Evolutionary conservation across 106 monocot species (phyloP), one percentile per base, ranked within the genome.

Genomic region (Dendrobium huoshanense): DNA sequence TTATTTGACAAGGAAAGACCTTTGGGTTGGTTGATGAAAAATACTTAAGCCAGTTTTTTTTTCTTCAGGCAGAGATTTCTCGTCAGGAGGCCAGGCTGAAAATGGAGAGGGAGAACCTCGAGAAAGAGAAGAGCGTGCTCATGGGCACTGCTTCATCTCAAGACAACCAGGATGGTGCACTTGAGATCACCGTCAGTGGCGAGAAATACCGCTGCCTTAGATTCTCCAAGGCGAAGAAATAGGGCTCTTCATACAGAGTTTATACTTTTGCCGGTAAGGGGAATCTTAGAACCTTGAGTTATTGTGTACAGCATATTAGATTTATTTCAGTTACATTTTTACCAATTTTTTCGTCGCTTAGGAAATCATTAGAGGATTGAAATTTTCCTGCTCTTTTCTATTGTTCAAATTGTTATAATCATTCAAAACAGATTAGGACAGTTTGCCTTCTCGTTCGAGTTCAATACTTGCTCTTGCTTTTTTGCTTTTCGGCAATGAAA

Each of bases 111-210:
- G 83, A 83, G 61, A 83, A 83, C 56, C 58, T 83, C 16, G 83
- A 83, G 79, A 83, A 83, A 45, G 83, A 83, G 79, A 83, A 83
- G 73, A 83, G 83, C 31, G 83, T 83, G 51, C 83, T 83, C 29
- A 83, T 83, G 83, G 83, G 83, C 18, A 79, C 83, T 73, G 83
- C 83, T 42, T 83, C 83, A 9, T 73, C 54, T 67, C 83, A 83
- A 59, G 83, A 83, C 49, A 83, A 83, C 59, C 83, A 83, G 43
- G 83, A 83, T 59, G 83, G 83, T 13, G 79, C 83, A 41, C 78
- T 83, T 56, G 83, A 83, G 67, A 83, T 83, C 83, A 83, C 83
- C 2, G 83, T 83, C 74, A 79, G 79, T 29, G 83, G 83, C 11
- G 83, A 83, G 70, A 83, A 83, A 6, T 83, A 83, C 70, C 72